Conservation (phyloP, 768 basidiomycete genomes). For the Suillus occidentalis region DNA sequence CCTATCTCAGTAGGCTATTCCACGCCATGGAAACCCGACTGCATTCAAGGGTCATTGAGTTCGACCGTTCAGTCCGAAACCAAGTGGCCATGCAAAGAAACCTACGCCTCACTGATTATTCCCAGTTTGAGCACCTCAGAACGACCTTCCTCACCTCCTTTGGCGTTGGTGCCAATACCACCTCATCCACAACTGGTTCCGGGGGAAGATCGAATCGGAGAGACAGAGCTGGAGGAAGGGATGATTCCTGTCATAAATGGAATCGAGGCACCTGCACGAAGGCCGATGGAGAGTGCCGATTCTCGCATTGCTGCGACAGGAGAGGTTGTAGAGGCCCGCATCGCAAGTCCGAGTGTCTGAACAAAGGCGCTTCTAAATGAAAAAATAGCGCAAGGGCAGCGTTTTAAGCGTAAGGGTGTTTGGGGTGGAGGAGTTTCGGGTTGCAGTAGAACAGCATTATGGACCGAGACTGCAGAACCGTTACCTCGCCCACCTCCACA, state of each 20-base stretch:
- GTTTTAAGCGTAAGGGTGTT: neutral
- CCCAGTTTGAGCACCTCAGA: neutral
- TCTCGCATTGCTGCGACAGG: neutral
- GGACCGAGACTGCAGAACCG: neutral
- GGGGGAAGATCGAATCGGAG: neutral
- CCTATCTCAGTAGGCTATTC: neutral
- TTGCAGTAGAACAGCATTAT: neutral
- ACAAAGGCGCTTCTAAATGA: neutral
- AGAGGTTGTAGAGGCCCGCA: neutral
- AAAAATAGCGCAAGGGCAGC: neutral
- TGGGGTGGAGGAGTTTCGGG: neutral
- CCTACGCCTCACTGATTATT: neutral
- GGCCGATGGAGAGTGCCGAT: neutral
- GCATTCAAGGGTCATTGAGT: neutral
- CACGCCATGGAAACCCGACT: neutral
- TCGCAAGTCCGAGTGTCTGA: neutral
- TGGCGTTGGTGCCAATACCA: neutral
- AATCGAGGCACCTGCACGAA: neutral
- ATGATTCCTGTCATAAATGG: conserved; percentile 9
- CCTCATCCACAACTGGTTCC: neutral
- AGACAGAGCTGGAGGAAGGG: conserved; percentile 4
- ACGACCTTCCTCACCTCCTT: conserved; percentile 5
- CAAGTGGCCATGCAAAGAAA: neutral
- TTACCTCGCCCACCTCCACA: neutral
- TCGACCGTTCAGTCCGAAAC: neutral